Conservation (phyloP, 2,329 filamentous ascomycete species). For the Xylariaceae sp. region DNA sequence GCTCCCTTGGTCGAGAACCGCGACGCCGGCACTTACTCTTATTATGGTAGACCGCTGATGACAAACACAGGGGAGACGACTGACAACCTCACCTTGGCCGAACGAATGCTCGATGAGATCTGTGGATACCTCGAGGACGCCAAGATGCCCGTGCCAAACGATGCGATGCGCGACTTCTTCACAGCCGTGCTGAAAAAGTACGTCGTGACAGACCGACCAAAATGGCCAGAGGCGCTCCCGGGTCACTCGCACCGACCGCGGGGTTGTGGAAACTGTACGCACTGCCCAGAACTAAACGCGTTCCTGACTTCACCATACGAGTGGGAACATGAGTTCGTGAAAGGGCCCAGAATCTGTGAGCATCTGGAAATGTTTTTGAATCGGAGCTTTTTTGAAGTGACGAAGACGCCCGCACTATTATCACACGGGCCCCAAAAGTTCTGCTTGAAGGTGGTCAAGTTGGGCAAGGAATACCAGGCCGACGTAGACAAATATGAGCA, state of each 20-base stretch:
- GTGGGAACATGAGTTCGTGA: not conserved
- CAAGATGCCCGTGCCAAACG: slow-evolving; percentile 2
- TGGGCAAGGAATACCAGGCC: not conserved
- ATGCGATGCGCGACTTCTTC: slow-evolving; percentile 9
- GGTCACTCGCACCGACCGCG: slow-evolving; percentile 4
- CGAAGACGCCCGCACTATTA: not conserved
- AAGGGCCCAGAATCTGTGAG: not conserved
- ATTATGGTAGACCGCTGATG: not conserved
- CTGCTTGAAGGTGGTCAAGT: not conserved
- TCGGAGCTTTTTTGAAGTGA: not conserved
- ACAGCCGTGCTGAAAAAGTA: slow-evolving; percentile 9
- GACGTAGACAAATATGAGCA: not conserved
- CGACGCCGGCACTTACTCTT: not conserved
- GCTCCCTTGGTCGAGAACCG: not conserved
- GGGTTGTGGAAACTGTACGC: slow-evolving; percentile 6
- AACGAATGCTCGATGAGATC: slow-evolving; percentile 1
- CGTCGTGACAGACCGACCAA: slow-evolving; percentile 3
- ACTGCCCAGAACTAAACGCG: slow-evolving; percentile 6
- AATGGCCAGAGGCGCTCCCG: not conserved
- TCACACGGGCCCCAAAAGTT: not conserved
- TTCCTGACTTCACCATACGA: slow-evolving; percentile 1
- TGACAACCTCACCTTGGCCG: not conserved
- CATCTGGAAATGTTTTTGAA: slow-evolving; percentile 4
- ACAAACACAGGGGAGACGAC: not conserved
- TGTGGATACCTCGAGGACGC: slow-evolving; percentile 2